phyloP scores from a whole-genome alignment of 2,329 filamentous ascomycete genomes.

The Xylariomycetidae sp. region DNA sequence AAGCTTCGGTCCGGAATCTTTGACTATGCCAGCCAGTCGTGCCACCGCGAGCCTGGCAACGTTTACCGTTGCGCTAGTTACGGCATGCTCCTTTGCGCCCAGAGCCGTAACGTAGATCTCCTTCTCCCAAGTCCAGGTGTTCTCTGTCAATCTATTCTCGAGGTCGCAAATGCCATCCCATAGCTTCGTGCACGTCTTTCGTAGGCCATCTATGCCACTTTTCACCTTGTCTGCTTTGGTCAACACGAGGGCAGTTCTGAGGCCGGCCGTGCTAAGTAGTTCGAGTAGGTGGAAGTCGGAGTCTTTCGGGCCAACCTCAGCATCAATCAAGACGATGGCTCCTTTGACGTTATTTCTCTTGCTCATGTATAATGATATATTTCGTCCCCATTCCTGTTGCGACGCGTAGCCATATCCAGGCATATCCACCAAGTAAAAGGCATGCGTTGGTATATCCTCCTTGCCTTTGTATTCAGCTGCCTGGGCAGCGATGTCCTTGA shows the following conservation, averaged over 20 bases:
- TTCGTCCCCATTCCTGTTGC: constrained; percentile 45
- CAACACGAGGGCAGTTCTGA: constrained; percentile 45
- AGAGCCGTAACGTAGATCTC: constrained; percentile 27
- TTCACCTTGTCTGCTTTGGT: constrained; percentile 53
- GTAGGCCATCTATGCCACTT: constrained; percentile 20
- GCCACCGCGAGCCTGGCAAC: constrained; percentile 25
- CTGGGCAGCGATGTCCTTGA: constrained; percentile 19
- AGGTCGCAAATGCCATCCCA: constrained; percentile 21
- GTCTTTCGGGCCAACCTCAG: constrained; percentile 45
- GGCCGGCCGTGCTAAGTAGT: constrained; percentile 39
- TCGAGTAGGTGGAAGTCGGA: constrained; percentile 44
- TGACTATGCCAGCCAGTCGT: constrained; percentile 23
- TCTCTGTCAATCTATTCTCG: constrained; percentile 12
- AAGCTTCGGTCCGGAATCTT: constrained; percentile 16
- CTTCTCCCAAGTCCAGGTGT: constrained; percentile 23
- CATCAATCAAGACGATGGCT: constrained; percentile 49
- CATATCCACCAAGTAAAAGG: constrained; percentile 47
- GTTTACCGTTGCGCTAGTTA: constrained; percentile 17
- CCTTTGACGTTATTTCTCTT: constrained; percentile 44
- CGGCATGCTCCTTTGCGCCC: constrained; percentile 18
- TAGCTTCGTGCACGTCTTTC: constrained; percentile 20
- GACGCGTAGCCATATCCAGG: constrained; percentile 47
- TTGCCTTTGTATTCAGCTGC: constrained; percentile 17
- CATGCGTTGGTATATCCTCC: constrained; percentile 39
- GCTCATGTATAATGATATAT: constrained; percentile 47